Conservation (phyloP, 2,329 filamentous ascomycete genomes). For the Teratosphaeria destructans region DNA sequence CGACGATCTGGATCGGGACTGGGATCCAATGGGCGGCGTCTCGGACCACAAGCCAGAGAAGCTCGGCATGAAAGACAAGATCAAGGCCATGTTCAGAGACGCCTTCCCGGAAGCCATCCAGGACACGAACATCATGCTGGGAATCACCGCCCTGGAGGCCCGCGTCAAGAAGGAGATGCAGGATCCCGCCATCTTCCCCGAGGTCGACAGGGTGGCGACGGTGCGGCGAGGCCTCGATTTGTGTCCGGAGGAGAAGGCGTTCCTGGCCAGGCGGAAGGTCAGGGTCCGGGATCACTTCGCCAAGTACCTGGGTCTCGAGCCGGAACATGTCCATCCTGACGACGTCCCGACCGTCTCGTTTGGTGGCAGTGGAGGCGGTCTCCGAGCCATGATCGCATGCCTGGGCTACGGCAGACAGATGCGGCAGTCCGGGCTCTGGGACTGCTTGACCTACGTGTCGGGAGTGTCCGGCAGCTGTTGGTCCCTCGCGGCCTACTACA, state of each 20-base stretch:
- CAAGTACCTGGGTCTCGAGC: slow-evolving; percentile 20
- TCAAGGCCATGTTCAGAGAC: slow-evolving; percentile 14
- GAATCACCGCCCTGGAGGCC: slow-evolving; percentile 15
- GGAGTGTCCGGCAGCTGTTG: slow-evolving; percentile 25
- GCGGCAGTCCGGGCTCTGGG: slow-evolving; percentile 22
- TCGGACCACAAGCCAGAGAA: slow-evolving; percentile 5
- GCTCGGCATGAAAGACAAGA: slow-evolving; percentile 9
- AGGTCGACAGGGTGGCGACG: slow-evolving; percentile 17
- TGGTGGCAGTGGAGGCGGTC: slow-evolving; percentile 24
- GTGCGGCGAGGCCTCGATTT: slow-evolving; percentile 23
- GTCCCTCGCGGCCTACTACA: slow-evolving; percentile 24
- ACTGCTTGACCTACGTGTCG: slow-evolving; percentile 23
- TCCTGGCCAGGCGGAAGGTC: slow-evolving; percentile 14
- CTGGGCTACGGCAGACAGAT: slow-evolving; percentile 22
- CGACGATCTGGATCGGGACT: not conserved
- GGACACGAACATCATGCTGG: slow-evolving; percentile 19
- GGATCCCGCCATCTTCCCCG: slow-evolving; percentile 19
- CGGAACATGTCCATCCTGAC: slow-evolving; percentile 19
- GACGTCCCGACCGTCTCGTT: slow-evolving; percentile 24
- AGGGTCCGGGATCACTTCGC: slow-evolving; percentile 20
- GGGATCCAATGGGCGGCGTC: slow-evolving; percentile 1
- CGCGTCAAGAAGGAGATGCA: slow-evolving; percentile 19
- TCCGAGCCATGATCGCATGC: slow-evolving; percentile 21
- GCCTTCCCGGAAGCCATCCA: slow-evolving; percentile 18
- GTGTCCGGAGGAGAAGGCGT: slow-evolving; percentile 19